Base-by-base conservation (phyloP, 345 rosid genomes). In the Gossypium thurberi region DNA sequence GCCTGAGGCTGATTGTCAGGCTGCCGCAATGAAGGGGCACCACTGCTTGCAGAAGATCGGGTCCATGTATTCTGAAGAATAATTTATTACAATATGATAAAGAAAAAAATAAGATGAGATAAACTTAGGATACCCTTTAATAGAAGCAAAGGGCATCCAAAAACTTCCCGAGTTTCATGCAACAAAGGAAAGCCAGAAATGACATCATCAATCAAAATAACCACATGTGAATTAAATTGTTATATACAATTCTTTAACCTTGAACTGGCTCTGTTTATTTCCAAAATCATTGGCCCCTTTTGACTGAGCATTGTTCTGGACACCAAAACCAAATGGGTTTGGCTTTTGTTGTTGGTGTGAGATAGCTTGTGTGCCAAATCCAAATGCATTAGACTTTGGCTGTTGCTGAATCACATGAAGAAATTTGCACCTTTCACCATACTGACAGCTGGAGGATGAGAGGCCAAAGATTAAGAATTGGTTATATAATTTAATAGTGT, bases 291-390 rank as follows among this genome's bases (percentile, higher is more conserved):
- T 75, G 47, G 74, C 37, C 37, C 70, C 77, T 78, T 73, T 85
- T 15, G 83, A 76, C 76, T 77, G 89, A 82, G 70, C 15, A 64
- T 51, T 74, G 74, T 62, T 46, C 80, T 82, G 87, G 70, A 87
- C 94, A 78, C 96, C 97, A 74, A 90, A 88, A 58, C 97, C 97
- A 68, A 86, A 92, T 47, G 93, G 89, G 44, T 88, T 90, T 0
- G 83, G 80, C 62, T 78, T 86, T 25, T 85, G 89, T 40, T 77
- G 90, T 23, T 83, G 89, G 64, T 78, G 76, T 18, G 78, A 69
- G 61, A 69, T 78, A 2, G 65, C 26, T 50, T 75, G 84, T 18
- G 85, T 10, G 55, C 89, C 94, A 74, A 85, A 90, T n/a, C 88
- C 93, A 77, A 82, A 87, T 23, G 83, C 70, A 72, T 79, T 80